phyloP scores from a whole-genome alignment of 2,329 filamentous ascomycete species.

The Endocalyx cinctus region DNA sequence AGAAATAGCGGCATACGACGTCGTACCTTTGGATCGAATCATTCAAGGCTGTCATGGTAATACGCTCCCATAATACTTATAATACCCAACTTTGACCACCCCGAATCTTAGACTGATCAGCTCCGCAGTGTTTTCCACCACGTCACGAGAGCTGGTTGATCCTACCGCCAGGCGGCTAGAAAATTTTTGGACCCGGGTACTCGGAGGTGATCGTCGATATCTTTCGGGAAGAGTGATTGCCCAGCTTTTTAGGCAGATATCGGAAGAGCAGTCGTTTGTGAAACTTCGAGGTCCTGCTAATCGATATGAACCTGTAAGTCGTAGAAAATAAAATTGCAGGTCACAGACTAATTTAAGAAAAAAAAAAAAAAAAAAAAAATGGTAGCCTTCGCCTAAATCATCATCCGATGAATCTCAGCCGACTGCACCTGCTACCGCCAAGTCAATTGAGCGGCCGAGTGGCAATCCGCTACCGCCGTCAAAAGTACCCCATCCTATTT shows the following conservation, averaged over 20 bases:
- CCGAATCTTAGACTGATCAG: conserved; percentile 10
- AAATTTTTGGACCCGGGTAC: conserved; percentile 64
- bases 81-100: not conserved
- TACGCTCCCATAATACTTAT: too few relatives aligned
- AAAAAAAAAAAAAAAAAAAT: too few relatives aligned
- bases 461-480: conserved; percentile 36
- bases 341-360: too few relatives aligned
- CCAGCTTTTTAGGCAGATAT: conserved; percentile 53
- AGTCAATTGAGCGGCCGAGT: conserved; percentile 16
- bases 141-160: conserved; percentile 53
- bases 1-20: conserved; percentile 47
- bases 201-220: conserved; percentile 52
- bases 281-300: conserved; percentile 50
- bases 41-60: conserved; percentile 55
- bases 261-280: conserved; percentile 52
- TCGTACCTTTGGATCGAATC: conserved; percentile 49
- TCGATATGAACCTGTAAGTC: conserved; percentile 48
- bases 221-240: conserved; percentile 52
- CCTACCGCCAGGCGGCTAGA: conserved; percentile 60
- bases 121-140: conserved; percentile 54
- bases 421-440: conserved; percentile 12
- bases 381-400: conserved; percentile 19
- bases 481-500: conserved; percentile 50
- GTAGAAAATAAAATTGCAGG: conserved; percentile 11
- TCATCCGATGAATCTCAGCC: conserved; percentile 10